Evolutionary conservation across 371 early-diverging fungal genomes (phyloP).

Genomic region (Apophysomyces sp.): DNA sequence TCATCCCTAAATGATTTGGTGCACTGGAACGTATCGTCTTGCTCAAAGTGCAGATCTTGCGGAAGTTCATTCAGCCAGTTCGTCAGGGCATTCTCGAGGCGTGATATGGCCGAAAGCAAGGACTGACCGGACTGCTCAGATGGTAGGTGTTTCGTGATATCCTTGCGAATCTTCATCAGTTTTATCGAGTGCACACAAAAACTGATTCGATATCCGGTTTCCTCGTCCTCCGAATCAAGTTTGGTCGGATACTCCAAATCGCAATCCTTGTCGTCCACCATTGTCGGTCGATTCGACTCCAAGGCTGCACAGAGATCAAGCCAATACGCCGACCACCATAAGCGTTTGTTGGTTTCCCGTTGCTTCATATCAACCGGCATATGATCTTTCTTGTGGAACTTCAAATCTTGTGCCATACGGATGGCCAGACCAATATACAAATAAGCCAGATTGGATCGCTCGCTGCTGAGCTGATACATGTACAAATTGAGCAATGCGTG

Average conservation of each 20-base stretch:
- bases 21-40: conserved; percentile 25
- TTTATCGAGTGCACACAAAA: conserved; percentile 53
- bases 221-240: conserved; percentile 46
- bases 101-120: conserved; percentile 46
- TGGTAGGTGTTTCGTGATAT: conserved; percentile 51
- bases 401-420: conserved; percentile 67
- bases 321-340: conserved; percentile 70
- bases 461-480: conserved; percentile 62
- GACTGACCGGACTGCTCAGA: conserved; percentile 48
- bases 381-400: conserved; percentile 53
- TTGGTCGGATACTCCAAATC: conserved; percentile 55
- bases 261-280: conserved; percentile 65
- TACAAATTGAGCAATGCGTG: conserved; percentile 61
- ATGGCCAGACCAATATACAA: conserved; percentile 62
- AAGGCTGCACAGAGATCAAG: conserved; percentile 52
- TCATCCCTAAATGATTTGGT: conserved; percentile 42
- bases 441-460: conserved; percentile 57
- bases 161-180: conserved; percentile 57
- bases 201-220: conserved; percentile 44
- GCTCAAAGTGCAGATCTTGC: conserved; percentile 23
- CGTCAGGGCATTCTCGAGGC: conserved; percentile 52
- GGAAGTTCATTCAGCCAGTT: conserved; percentile 54
- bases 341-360: conserved; percentile 54
- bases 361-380: conserved; percentile 50
- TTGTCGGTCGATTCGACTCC: conserved; percentile 49